Evolutionary conservation across 2,329 filamentous ascomycete species (phyloP).

Genomic region (Fusarium sp.): DNA sequence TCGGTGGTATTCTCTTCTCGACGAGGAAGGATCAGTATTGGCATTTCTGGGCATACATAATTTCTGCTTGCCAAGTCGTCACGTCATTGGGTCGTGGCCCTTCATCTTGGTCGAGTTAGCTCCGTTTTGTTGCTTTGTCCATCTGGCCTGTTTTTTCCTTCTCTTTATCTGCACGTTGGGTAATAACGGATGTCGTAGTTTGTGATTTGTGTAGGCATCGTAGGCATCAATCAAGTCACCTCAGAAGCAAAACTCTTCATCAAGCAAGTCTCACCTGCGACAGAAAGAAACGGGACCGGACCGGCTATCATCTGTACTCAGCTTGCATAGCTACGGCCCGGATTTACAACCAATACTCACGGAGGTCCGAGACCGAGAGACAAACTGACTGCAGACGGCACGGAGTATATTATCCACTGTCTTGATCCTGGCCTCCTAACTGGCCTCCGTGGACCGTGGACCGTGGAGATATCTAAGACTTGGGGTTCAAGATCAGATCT

Average conservation of each 20-base stretch:
- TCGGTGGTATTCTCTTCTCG: constrained; percentile 29
- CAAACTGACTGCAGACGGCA: constrained; percentile 1
- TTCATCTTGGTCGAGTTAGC: background rate
- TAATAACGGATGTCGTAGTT: constrained; percentile 13
- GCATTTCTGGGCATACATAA: constrained; percentile 45
- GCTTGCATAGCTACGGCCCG: constrained; percentile 4
- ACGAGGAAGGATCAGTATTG: constrained; percentile 35
- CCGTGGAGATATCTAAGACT: constrained; percentile 34
- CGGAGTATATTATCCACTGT: constrained; percentile 16
- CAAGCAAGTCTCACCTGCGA: constrained; percentile 11
- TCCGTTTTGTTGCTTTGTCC: constrained; percentile 31
- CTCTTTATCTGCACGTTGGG: constrained; percentile 24
- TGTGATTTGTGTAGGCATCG: background rate
- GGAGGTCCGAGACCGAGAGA: constrained; percentile 26
- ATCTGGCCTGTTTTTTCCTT: constrained; percentile 25
- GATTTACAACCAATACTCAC: constrained; percentile 7
- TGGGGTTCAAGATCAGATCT: constrained; percentile 45
- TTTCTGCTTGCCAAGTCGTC: constrained; percentile 11
- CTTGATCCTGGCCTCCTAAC: constrained; percentile 1
- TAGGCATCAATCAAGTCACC: constrained; percentile 20
- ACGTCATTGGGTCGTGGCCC: constrained; percentile 35
- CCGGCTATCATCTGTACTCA: constrained; percentile 23
- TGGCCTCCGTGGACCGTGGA: constrained; percentile 21
- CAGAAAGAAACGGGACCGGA: constrained; percentile 13
- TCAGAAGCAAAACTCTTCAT: constrained; percentile 1